A percentile compares a stretch with the other conserved stretches of the same genome.
These are phyloP conservation scores for Cyberlindnera xishuangbannaensis DNA, from an alignment of 805 yeast species.

Conservation along the genomic window DNA sequence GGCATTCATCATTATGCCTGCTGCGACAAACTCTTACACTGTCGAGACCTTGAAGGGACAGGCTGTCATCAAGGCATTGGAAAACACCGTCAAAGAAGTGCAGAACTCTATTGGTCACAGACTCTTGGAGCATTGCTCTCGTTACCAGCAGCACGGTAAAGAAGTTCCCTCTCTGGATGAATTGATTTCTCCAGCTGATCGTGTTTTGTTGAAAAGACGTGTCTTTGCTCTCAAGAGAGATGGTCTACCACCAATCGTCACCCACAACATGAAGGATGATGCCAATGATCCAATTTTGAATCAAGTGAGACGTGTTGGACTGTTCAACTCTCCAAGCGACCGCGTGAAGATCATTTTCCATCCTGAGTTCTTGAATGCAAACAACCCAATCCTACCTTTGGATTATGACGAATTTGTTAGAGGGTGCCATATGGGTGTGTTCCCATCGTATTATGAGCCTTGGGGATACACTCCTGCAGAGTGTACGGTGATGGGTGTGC, in stretches of 20 bases:
- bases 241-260: conserved; percentile 88
- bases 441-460: conserved; percentile 98
- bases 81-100: conserved; percentile 81
- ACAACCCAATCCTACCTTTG: conserved; percentile 86
- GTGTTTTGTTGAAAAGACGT: conserved; percentile 84
- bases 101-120: conserved; percentile 82
- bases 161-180: conserved; percentile 79
- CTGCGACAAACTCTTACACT: conserved; percentile 87
- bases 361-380: conserved; percentile 93
- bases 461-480: conserved; percentile 99
- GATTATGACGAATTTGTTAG: conserved; percentile 98
- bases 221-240: conserved; percentile 89
- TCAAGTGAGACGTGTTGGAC: conserved; percentile 85
- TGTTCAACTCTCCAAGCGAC: conserved; percentile 86
- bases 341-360: conserved; percentile 94
- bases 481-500: conserved; percentile 99
- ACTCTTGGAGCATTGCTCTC: conserved; percentile 84
- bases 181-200: conserved; percentile 77
- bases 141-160: conserved; percentile 49
- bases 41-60: conserved; percentile 95
- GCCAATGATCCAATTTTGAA: conserved; percentile 84
- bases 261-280: conserved; percentile 95
- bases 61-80: conserved; percentile 90
- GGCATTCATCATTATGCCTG: conserved; percentile 98
- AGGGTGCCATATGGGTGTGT: conserved; percentile 96